Evolutionary conservation across 176 grass and related monocot species (phyloP).

Genomic region (Avena eriantha): DNA sequence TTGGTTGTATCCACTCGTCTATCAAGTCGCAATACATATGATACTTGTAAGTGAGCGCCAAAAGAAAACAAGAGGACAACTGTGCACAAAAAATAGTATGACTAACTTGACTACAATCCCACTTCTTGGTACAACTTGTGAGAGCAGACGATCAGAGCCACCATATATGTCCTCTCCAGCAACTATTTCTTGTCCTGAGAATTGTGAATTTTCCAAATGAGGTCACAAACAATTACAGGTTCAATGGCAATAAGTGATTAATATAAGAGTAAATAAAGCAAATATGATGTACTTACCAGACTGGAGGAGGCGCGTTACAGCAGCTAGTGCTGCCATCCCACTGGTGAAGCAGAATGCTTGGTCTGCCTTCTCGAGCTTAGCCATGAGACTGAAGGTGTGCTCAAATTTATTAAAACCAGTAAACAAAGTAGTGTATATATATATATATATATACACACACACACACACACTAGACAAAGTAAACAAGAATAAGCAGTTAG

Average conservation of each 20-base stretch:
- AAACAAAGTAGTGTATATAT: neutral
- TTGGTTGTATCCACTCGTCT: slow-evolving; percentile 88
- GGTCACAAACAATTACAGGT: neutral
- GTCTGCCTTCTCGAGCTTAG: slow-evolving; percentile 96
- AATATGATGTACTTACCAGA: slow-evolving; percentile 51
- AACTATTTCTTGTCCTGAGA: slow-evolving; percentile 89
- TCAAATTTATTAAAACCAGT: slow-evolving; percentile 39
- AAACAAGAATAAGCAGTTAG: slow-evolving; percentile 28
- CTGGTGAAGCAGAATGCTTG: slow-evolving; percentile 98
- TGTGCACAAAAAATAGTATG: slow-evolving; percentile 29
- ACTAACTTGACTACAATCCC: slow-evolving; percentile 96
- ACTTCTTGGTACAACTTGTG: slow-evolving; percentile 82
- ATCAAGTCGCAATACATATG: slow-evolving; percentile 37
- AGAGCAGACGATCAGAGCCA: slow-evolving; percentile 91
- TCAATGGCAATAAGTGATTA: slow-evolving; percentile 3
- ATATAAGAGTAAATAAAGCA: neutral
- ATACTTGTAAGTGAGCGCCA: slow-evolving; percentile 43
- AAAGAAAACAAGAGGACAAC: slow-evolving; percentile 8
- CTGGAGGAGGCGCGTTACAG: slow-evolving; percentile 76
- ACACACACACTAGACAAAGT: too few relatives aligned
- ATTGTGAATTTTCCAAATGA: neutral
- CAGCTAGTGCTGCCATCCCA: slow-evolving; percentile 90
- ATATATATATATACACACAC: too few relatives aligned
- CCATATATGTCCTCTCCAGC: slow-evolving; percentile 98
- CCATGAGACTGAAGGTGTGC: slow-evolving; percentile 72